Base-by-base conservation (phyloP, 768 basidiomycete species). In the Suillus brevipes region DNA sequence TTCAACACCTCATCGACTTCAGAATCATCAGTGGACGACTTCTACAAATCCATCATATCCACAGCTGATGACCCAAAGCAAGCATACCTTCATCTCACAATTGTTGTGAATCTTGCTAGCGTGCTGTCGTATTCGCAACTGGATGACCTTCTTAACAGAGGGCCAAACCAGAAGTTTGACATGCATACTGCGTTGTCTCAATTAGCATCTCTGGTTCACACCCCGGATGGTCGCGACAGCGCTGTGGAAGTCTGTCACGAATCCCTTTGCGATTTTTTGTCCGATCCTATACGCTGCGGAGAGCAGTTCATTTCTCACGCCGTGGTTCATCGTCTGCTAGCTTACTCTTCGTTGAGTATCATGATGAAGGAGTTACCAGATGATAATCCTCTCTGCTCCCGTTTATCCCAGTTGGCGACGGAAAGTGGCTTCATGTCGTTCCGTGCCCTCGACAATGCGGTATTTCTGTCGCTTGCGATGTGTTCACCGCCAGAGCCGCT, bases 381-480 rank as follows among this genome's bases (percentile, higher is more conserved):
- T 28, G 16, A 59, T 6, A 20, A 2, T 6, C 1, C 10, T 20
- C 5, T 59, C 57, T 59, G 9, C 0, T 59, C 57, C 1, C 25
- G 1, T 20, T 20, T 59, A 28, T 59, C 57, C 25, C 38, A 12
- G 10, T 28, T 42, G 18, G 6, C 4, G 18, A 13, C 3, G 1
- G 38, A 42, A 18, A 28, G 16, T 1, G 1, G 34, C 31, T 7
- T 20, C 1, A 0, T 3, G 3, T 42, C 38, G 6, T 38, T 42
- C 6, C 0, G 18, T 42, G 25, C 0, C 10, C 42, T 59, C 2
- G 25, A 59, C 6, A 0, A 28, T 3, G 10, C 1, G 12, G 6
- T 12, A 1, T 3, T 59, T 12, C 25, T 28, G 10, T 20, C 25
- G 18, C 12, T 20, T 12, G 38, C 25, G 1, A 18, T 3, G 3